phyloP scores from a whole-genome alignment of 495 filamentous ascomycete genomes.

The Penicillium canariense region DNA sequence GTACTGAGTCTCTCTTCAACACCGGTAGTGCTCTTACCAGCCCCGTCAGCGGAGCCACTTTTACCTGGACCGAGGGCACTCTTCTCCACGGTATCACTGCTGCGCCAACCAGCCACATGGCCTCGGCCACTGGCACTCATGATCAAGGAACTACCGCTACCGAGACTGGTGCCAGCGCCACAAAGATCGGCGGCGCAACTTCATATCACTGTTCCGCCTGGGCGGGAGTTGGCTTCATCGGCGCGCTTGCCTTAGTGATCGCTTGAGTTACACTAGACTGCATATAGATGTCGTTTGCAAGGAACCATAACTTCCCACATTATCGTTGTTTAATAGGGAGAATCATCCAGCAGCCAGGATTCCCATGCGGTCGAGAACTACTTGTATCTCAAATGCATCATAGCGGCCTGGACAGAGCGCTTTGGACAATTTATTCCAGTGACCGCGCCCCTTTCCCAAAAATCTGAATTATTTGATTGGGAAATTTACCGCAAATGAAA shows the following conservation, averaged over 20 bases:
- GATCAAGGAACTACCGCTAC: neutral
- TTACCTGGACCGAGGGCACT: constrained; percentile 16
- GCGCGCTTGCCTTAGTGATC: neutral
- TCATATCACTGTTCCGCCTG: neutral
- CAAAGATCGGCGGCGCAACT: neutral
- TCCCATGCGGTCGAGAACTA: no score
- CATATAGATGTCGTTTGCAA: no score
- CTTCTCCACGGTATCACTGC: constrained; percentile 12
- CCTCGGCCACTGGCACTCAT: neutral
- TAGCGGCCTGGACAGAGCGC: no score
- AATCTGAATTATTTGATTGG: no score
- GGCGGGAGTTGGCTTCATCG: neutral
- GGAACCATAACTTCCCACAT: neutral
- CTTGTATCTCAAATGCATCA: no score
- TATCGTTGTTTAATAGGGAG: neutral
- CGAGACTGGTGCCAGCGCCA: neutral
- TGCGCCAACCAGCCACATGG: neutral
- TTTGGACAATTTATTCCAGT: no score
- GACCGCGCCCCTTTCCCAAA: no score
- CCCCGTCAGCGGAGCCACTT: constrained; percentile 16
- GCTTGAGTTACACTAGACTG: neutral
- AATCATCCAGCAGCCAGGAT: no score
- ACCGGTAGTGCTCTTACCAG: constrained; percentile 6
- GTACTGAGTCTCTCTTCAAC: constrained; percentile 17
- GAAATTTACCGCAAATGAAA: no score